Conservation (phyloP, 768 basidiomycete genomes). For the Dictyophora rubrovolvata region DNA sequence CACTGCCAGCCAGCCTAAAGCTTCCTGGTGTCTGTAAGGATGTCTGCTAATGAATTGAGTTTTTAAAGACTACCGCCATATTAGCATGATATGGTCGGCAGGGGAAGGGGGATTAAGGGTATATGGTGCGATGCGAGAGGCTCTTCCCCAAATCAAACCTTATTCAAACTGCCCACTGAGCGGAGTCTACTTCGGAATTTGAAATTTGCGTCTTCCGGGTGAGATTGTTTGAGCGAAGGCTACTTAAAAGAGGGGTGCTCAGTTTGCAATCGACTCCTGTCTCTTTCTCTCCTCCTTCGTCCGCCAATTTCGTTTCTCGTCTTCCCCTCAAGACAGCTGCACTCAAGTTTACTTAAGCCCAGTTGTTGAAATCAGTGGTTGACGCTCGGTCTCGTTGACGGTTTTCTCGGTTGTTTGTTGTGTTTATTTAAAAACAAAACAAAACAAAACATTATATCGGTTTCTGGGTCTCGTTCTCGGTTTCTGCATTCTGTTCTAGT, state of each 20-base stretch:
- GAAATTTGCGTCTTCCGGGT: not conserved
- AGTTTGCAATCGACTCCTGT: not conserved
- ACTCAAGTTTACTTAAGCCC: no score
- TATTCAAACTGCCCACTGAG: not conserved
- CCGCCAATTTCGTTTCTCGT: constrained; percentile 4
- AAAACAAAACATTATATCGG: not conserved
- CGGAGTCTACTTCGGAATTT: not conserved
- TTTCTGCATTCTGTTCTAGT: constrained; percentile 1
- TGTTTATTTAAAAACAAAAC: not conserved
- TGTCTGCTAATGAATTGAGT: no score
- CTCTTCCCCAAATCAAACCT: not conserved
- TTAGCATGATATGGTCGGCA: not conserved
- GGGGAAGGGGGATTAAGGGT: not conserved
- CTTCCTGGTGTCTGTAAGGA: no score
- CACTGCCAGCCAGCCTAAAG: no score
- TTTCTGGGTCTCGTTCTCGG: not conserved
- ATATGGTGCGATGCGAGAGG: not conserved
- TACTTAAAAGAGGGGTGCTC: not conserved
- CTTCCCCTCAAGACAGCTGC: not conserved
- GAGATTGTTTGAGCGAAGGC: not conserved
- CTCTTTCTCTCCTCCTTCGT: not conserved
- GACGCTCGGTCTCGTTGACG: not conserved
- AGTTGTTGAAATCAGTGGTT: no score
- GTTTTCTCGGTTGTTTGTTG: not conserved
- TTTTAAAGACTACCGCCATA: no score